Evolutionary conservation across 2,329 filamentous ascomycete genomes (phyloP).

Genomic region (Fusarium agapanthi): DNA sequence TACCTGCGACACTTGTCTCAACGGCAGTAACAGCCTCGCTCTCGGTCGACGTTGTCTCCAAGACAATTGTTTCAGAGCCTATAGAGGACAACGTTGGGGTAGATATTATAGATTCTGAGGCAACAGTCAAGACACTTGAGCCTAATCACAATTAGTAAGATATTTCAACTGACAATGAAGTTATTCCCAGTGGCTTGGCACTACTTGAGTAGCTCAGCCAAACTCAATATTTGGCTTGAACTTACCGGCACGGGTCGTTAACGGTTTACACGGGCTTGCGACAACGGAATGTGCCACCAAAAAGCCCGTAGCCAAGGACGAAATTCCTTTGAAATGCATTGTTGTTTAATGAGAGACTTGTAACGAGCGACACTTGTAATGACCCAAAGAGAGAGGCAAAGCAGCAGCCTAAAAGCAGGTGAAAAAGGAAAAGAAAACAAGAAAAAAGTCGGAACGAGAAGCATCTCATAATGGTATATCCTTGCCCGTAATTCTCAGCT

Average conservation of each 20-base stretch:
- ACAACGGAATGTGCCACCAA: not conserved
- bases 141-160: not conserved
- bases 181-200: not conserved
- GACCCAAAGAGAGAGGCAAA: not conserved
- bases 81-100: not conserved
- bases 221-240: not conserved
- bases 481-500: not conserved
- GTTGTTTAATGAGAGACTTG: not conserved
- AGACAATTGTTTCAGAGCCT: not conserved
- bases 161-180: not conserved
- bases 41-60: not conserved
- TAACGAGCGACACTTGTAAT: not conserved
- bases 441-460: too few relatives aligned
- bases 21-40: not conserved
- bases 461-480: not conserved
- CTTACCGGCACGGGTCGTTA: not conserved
- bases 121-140: not conserved
- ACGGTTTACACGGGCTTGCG: not conserved
- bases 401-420: not conserved
- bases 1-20: not conserved
- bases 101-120: not conserved
- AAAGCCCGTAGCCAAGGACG: rapidly evolving
- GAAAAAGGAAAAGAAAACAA: not conserved
- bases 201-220: not conserved
- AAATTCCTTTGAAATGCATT: not conserved